These are phyloP conservation scores for Cytospora paraplurivora DNA, from an alignment of 2,329 filamentous ascomycete genomes.

Conservation along the genomic window DNA sequence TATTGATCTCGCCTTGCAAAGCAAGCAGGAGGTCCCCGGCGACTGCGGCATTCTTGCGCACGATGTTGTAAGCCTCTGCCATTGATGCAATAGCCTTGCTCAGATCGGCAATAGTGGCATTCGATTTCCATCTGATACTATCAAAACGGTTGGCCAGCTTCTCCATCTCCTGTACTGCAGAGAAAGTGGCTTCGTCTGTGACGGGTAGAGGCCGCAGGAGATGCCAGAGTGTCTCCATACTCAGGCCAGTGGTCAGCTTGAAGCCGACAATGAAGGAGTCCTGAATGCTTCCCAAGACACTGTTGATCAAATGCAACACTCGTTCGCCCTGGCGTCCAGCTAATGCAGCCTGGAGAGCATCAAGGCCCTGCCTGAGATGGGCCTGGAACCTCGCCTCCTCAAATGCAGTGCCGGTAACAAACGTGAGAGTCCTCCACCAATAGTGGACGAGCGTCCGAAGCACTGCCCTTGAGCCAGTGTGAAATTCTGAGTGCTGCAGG, in stretches of 20 bases:
- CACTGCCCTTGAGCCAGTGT: constrained; percentile 37
- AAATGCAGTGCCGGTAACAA: constrained; percentile 51
- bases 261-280: constrained; percentile 69
- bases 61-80: constrained; percentile 57
- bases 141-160: constrained; percentile 63
- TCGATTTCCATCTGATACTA: constrained; percentile 59
- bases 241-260: constrained; percentile 72
- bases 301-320: constrained; percentile 43
- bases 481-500: constrained; percentile 30
- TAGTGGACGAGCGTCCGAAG: constrained; percentile 52
- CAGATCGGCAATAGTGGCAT: constrained; percentile 54
- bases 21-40: constrained; percentile 52
- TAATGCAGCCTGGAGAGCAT: constrained; percentile 43
- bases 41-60: constrained; percentile 49
- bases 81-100: constrained; percentile 57
- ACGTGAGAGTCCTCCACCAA: constrained; percentile 55
- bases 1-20: constrained; percentile 53
- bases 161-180: constrained; percentile 54
- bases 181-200: constrained; percentile 47
- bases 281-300: constrained; percentile 47
- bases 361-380: constrained; percentile 56
- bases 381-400: constrained; percentile 67
- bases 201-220: constrained; percentile 66
- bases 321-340: constrained; percentile 32
- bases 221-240: constrained; percentile 80